Conservation (phyloP, 805 yeast species). For the Priceomyces carsonii region DNA sequence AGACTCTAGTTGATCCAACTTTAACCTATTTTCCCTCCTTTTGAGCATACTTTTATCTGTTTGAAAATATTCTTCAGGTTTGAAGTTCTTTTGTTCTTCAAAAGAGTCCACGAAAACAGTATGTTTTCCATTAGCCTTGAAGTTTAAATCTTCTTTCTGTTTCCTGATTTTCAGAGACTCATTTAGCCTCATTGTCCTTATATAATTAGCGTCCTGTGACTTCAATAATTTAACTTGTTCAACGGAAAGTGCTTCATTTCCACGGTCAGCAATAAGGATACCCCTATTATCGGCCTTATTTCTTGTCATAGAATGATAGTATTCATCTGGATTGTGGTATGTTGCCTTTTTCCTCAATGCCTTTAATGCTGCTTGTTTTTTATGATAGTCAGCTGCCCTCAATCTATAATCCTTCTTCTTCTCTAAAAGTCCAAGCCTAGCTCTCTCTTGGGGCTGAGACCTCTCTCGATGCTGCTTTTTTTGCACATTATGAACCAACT, state of each 20-base stretch:
- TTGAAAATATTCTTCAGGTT: conserved; percentile 64
- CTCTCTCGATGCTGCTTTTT: conserved; percentile 96
- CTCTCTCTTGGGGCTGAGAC: conserved; percentile 76
- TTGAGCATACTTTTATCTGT: conserved; percentile 66
- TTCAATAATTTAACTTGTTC: conserved; percentile 83
- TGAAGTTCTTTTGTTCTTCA: conserved; percentile 55
- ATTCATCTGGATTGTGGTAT: conserved; percentile 89
- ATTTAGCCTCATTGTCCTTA: conserved; percentile 71
- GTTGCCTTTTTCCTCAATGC: conserved; percentile 71
- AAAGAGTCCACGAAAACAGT: conserved; percentile 79
- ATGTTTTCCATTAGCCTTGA: conserved; percentile 69
- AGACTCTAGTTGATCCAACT: conserved; percentile 56
- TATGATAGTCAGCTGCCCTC: conserved; percentile 57
- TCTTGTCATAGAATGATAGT: conserved; percentile 88
- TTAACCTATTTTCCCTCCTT: conserved; percentile 72
- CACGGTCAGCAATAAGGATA: conserved; percentile 64
- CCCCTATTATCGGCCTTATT: conserved; percentile 71
- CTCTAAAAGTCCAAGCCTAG: conserved; percentile 81
- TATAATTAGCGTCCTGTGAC: conserved; percentile 87
- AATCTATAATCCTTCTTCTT: conserved; percentile 65
- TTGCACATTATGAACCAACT: conserved; percentile 84
- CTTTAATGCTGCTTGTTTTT: conserved; percentile 64
- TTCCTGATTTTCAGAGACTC: conserved; percentile 68
- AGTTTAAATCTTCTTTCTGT: conserved; percentile 48
- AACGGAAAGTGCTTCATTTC: conserved; percentile 55